phyloP scores from a whole-genome alignment of 208 protist species.

The Ichthyophonus hoferi region DNA sequence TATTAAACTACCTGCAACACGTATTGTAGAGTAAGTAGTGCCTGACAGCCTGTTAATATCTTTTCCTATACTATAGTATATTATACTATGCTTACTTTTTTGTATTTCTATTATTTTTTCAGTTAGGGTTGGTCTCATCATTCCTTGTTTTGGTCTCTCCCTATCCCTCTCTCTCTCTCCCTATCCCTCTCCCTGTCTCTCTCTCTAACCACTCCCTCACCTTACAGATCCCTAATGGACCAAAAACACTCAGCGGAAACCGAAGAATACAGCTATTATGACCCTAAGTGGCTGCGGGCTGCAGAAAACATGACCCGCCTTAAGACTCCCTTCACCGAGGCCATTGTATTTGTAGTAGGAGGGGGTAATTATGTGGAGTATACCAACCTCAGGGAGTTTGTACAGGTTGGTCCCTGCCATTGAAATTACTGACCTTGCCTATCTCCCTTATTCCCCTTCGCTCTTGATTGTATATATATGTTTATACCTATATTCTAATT shows the following conservation, averaged over 20 bases:
- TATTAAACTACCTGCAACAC: constrained; percentile 59
- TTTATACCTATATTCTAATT: too few species aligned
- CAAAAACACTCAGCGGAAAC: neutral
- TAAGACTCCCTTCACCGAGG: constrained; percentile 57
- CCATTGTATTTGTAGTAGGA: constrained; percentile 71
- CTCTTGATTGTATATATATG: too few species aligned
- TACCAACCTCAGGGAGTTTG: constrained; percentile 64
- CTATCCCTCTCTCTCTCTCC: neutral
- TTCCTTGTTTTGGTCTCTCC: too few species aligned
- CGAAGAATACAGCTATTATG: constrained; percentile 58
- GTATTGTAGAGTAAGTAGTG: constrained; percentile 58
- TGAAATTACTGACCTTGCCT: neutral
- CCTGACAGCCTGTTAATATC: too few species aligned
- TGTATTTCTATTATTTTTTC: too few species aligned
- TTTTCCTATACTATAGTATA: too few species aligned
- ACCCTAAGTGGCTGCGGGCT: constrained; percentile 55
- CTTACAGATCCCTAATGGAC: constrained; percentile 25
- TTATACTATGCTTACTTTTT: too few species aligned
- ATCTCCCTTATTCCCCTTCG: too few species aligned
- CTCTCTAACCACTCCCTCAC: neutral
- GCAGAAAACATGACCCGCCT: neutral
- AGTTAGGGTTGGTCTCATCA: too few species aligned
- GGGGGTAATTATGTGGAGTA: constrained; percentile 77
- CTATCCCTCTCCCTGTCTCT: neutral
- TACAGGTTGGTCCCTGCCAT: constrained; percentile 6